Evolutionary conservation across 257 asterid genomes (phyloP), one percentile per base, ranked within the genome.

Genomic region (Nicotiana tabacum): DNA sequence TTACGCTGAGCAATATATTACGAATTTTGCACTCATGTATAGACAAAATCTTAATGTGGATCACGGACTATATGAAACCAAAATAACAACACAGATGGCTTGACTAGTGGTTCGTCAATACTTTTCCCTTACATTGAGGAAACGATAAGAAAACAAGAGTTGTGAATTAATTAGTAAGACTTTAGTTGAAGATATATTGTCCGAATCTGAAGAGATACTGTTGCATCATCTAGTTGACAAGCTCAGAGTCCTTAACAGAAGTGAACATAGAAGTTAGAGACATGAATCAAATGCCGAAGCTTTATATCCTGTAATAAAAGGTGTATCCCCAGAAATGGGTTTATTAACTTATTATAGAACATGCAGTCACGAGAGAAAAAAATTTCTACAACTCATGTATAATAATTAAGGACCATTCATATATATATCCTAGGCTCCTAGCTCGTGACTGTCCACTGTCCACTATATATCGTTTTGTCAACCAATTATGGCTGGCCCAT

Each of bases 1-100:
- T 27, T n/a, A 69, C 18, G 39, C 5, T 9, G 48, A 69, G 33
- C 56, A 8, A 37, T 69, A 70, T n/a, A 53, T 53, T 48, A 11
- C 16, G 4, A 53, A 53, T 53, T 70, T 70, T 9, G 11, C 10
- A 46, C 1, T 74, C 13, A 74, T 48, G 79, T 46, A 46, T 6
- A 48, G 79, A 24, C 21, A 74, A 46, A 24, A 24, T 13, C 4
- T 74, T 74, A 0, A 2, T 1, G 33, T 69, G n/a, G 3, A 70
- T 70, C 79, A 74, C 79, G 79, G 79, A 48, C 39, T 48, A 72
- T 6, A 46, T 72, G 24, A 46, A 72, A 48, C 8, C 79, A 74
- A 74, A 72, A 30, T 32, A 13, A 37, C 10, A 66, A 74, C 10
- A 3, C 79, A 43, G 8, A 74, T 74, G 39, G 35, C 79, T 48